Conservation (phyloP, 129 eudicot genomes). For the Erigeron canadensis region DNA sequence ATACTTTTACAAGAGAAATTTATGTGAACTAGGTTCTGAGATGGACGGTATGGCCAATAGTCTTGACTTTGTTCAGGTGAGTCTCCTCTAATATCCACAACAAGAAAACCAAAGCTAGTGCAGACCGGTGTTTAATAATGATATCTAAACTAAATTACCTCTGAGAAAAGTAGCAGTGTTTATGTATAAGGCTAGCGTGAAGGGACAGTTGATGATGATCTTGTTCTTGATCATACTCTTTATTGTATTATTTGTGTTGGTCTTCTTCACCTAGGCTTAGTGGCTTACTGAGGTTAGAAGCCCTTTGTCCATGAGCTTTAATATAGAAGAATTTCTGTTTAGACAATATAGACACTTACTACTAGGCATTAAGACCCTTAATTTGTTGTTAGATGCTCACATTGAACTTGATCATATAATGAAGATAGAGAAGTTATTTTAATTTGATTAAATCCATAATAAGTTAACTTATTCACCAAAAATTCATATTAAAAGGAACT, state of each 20-base stretch:
- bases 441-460: too few species aligned
- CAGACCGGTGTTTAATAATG: neutral
- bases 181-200: conserved; percentile 83
- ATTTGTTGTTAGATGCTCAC: neutral
- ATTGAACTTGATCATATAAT: too few species aligned
- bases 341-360: conserved; percentile 5
- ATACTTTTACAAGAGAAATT: conserved; percentile 57
- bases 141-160: conserved; percentile 7
- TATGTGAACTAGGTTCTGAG: conserved; percentile 66
- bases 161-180: conserved; percentile 83
- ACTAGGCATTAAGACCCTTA: neutral
- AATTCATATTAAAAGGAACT: too few species aligned
- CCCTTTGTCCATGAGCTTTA: conserved; percentile 4
- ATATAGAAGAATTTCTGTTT: conserved; percentile 6
- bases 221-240: conserved; percentile 54
- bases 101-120: neutral
- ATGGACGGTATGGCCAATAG: conserved; percentile 86
- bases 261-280: conserved; percentile 75
- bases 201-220: conserved; percentile 81
- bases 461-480: too few species aligned
- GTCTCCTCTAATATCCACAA: neutral
- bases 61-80: conserved; percentile 89
- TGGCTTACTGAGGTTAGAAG: too few species aligned
- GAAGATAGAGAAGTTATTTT: too few species aligned
- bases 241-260: conserved; percentile 63